Evolutionary conservation across 345 rosid genomes (phyloP), one percentile per base, ranked within the genome.

Genomic region (Sisymbrium altissimum): DNA sequence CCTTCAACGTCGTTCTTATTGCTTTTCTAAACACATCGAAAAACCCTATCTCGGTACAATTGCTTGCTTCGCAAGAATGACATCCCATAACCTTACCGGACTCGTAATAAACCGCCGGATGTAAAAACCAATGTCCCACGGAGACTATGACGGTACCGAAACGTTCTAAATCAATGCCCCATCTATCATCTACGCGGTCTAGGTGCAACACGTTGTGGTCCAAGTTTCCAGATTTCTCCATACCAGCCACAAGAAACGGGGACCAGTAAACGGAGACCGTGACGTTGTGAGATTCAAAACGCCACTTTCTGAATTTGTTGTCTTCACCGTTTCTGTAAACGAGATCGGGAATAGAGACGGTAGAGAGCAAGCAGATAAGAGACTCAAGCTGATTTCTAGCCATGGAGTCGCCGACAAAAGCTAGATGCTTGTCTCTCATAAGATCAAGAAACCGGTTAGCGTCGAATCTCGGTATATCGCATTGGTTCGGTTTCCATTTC

Each of bases 401-500:
- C 96, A 95, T 86, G n/a, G 99, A 95, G 33, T 95, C 99, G 0
- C 99, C 99, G 1, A 95, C 83, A 77, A 95, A 92, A 46, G 99
- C 98, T 38, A 92, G 58, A 71, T 92, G 90, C 41, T 82, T 88
- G 81, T 90, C 75, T 3, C 77, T 77, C 62, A 87, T 71, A 5
- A 95, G 78, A 64, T 80, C 45, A 54, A 95, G 92, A 66, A 92
- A 92, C 36, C 58, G 75, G 63, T 59, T 69, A n/a, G 97, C 84
- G 10, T 92, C 91, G 70, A 95, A 92, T 87, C 96, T 90, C 2
- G 98, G 91, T 15, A 95, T 91, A 36, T 80, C 65, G 77, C 98
- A 95, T 46, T 77, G 81, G 21, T 69, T 80, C 23, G 99, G 98
- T 72, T 81, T 83, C 99, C 98, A 95, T 82, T 87, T 90, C 99